Evolutionary conservation across 441 rosid genomes (phyloP), one percentile per base, ranked within the genome.

Genomic region (Croton laevigatus): DNA sequence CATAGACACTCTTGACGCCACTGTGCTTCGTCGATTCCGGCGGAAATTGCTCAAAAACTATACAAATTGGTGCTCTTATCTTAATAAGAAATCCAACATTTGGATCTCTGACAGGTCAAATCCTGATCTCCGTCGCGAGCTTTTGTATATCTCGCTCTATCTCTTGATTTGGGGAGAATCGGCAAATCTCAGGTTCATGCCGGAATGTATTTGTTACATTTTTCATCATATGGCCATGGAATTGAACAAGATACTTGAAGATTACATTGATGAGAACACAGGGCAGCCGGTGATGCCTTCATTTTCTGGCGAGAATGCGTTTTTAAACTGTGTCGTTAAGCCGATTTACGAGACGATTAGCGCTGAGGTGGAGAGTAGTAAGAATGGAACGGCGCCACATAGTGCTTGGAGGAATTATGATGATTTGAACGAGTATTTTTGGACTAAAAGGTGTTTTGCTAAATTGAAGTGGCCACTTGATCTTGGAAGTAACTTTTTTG

Each of bases 141-240:
- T 93, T 17, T 86, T 93, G 65, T 93, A 93, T 65, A 86, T 89
- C 0, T 88, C 90, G 0, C 85, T 93, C 6, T 86, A 87, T 75
- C 88, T 93, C 48, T 83, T 93, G 55, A 80, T 93, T 2, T 93
- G 98, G 98, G 98, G 98, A 3, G 98, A 93, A 74, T 78, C 92
- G 3, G 94, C 95, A 58, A 92, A 92, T 81, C 81, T 89, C 10
- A 77, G 97, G 32, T 91, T 93, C 66, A 84, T 93, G 85, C 94
- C 98, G n/a, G 97, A 93, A 44, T 93, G 98, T 78, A 76, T 93
- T 11, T 91, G 90, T 79, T 93, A 84, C 63, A 82, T 93, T 62
- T 93, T 89, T 57, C 97, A 93, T 49, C 76, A 93, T 70, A 93
- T 93, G 98, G 95, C 90, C 22, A 82, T 86, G 82, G 97, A 91